Base-by-base conservation (phyloP, 192 early-diverging fungal species). In the Podila clonocystis region DNA sequence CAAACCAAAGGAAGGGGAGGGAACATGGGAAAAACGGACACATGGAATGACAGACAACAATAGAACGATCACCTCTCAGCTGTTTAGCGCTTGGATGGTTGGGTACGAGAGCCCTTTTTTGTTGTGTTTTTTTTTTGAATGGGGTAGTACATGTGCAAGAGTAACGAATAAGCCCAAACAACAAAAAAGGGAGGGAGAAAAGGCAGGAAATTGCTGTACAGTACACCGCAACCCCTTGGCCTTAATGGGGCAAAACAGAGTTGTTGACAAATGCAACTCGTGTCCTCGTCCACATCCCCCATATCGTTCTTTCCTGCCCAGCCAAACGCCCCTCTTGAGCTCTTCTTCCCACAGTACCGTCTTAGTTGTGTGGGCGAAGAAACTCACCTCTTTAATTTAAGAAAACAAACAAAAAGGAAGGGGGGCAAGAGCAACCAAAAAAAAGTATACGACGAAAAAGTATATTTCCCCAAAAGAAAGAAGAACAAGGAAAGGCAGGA, bases 401-500 rank as follows among this genome's bases (percentile, higher is more conserved):
- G 41, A 45, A 45, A 45, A 45, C 41, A 45, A 45, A 45, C 41
- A 45, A 12, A 41, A 41, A 41, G 38, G 38, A 41, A 45, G 15
- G 2, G 41, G 41, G 41, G 41, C 41, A 45, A 45, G 41, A 45
- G 41, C 41, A 45, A 45, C 41, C 13, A 45, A 45, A 41, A 41
- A 41, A 41, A 41, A 41, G 9, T 41, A 45, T 45, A 45, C 41
- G 0, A 45, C 3, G 1, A 45, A 45, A 45, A 45, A 45, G 41
- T 55, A 55, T 24, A 55, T 55, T n/a, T 55, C 52, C 52, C 24
- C 52, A 55, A 55, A 55, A 26, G 52, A 55, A 55, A 55, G 52
- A 55, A 55, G 52, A 26, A 26, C 52, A n/a, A 55, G 52, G 17
- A 55, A 26, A 55, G 52, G n/a, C n/a, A 55, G 24, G 22, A 24